Evolutionary conservation across 306 rosid genomes (phyloP), one percentile per base, ranked within the genome.

Genomic region (Dalbergia cochinchinensis): DNA sequence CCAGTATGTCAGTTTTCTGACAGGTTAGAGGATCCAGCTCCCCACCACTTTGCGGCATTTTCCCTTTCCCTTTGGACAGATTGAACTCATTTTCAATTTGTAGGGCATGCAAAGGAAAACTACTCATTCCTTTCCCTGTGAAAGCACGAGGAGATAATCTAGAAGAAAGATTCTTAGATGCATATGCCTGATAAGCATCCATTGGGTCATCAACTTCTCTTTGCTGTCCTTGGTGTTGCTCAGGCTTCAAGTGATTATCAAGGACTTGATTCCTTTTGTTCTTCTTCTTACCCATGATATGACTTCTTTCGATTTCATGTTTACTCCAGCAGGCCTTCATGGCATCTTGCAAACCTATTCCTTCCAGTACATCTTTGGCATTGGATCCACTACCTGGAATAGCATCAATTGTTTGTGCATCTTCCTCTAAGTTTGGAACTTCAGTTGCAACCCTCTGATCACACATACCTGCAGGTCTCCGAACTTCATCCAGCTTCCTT

Each of bases 401-500:
- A 16, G 44, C 71, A 45, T 69, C 79, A 73, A 55, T 65, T 31
- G 82, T 68, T 82, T 87, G 85, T 76, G 75, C 82, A 73, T 77
- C 85, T 71, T 73, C 84, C 84, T 82, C 78, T 50, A 66, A 73
- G 77, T 73, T 64, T 68, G 78, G 87, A 67, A 74, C 76, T 74
- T 78, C 89, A 81, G 65, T 71, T 63, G 77, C 71, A 22, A 62
- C 65, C 79, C 83, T 82, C 62, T 63, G 81, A 82, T 77, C 69
- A 82, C 71, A 62, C 22, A 51, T 71, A 80, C 72, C 85, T 72
- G 75, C 80, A 74, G 82, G 83, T 59, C 50, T 84, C 78, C 63
- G 57, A 51, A 70, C 93, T 83, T 83, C 92, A 82, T 86, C 91
- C 65, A 67, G 85, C 84, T 90, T 93, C 86, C 97, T 91, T 85